These are phyloP conservation scores for Starmerella scarabaei DNA, from an alignment of 805 yeast species.

Conservation along the genomic window DNA sequence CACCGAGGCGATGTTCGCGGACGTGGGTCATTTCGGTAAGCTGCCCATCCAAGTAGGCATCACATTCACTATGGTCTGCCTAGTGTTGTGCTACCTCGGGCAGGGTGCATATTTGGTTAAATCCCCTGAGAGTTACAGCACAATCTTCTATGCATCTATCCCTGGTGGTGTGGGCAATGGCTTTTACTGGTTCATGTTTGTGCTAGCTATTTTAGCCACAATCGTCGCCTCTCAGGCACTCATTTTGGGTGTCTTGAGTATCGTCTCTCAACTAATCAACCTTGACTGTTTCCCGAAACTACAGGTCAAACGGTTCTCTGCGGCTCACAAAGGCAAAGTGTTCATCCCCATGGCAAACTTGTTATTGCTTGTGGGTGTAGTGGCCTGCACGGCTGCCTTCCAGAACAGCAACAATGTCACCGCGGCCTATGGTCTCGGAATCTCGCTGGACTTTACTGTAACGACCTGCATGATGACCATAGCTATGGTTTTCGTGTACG, in stretches of 20 bases:
- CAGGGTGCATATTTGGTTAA: constrained; percentile 40
- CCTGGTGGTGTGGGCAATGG: constrained; percentile 38
- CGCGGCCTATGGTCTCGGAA: constrained; percentile 50
- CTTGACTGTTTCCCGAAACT: constrained; percentile 44
- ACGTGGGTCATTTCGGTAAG: constrained; percentile 44
- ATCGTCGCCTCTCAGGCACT: constrained; percentile 51
- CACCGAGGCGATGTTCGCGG: constrained; percentile 53
- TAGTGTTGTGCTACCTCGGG: constrained; percentile 43
- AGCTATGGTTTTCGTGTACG: constrained; percentile 37
- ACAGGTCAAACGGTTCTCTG: constrained; percentile 35
- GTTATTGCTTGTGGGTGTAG: constrained; percentile 39
- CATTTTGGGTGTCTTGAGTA: constrained; percentile 43
- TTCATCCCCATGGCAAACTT: constrained; percentile 42
- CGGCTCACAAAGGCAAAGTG: constrained; percentile 36
- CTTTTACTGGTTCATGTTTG: constrained; percentile 38
- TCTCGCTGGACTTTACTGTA: constrained; percentile 41
- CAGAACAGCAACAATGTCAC: constrained; percentile 38
- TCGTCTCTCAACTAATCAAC: constrained; percentile 39
- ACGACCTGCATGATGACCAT: constrained; percentile 38
- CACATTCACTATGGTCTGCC: constrained; percentile 24
- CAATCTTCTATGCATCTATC: constrained; percentile 37
- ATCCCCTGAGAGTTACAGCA: constrained; percentile 31
- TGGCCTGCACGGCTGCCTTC: constrained; percentile 41
- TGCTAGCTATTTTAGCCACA: constrained; percentile 41
- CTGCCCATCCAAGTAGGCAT: constrained; percentile 39